Conservation (phyloP, 1,284 basidiomycete genomes). For the Cerioporus squamosus region DNA sequence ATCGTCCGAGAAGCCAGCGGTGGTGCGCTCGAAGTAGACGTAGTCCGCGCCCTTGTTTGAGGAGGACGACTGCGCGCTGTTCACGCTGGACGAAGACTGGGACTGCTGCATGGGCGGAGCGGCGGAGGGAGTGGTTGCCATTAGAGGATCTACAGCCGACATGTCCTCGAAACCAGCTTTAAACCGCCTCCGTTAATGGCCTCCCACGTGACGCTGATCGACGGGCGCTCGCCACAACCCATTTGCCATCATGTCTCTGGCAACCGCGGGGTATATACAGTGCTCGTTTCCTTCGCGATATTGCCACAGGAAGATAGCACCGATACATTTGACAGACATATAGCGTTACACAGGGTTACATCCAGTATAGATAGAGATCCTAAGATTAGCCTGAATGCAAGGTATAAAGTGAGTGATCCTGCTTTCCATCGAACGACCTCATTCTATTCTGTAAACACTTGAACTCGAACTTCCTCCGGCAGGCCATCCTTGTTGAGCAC, state of each 20-base stretch:
- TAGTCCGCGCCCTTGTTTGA: conserved; percentile 65
- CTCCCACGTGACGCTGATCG: conserved; percentile 25
- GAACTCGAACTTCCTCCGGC: conserved; percentile 1
- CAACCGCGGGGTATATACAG: neutral
- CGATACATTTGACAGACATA: neutral
- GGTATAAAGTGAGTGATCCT: too few relatives aligned
- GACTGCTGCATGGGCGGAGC: conserved; percentile 28
- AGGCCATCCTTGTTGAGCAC: conserved; percentile 4
- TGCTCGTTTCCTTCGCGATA: neutral
- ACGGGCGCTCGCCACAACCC: conserved; percentile 5
- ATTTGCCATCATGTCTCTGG: neutral
- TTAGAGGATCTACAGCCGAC: conserved; percentile 19
- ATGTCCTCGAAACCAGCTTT: conserved; percentile 20
- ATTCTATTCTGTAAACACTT: neutral
- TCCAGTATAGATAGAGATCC: neutral
- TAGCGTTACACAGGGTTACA: neutral
- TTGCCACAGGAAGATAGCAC: neutral
- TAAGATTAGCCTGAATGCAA: neutral
- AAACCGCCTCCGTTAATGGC: conserved; percentile 21
- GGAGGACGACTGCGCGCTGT: conserved; percentile 30
- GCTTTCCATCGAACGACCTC: neutral
- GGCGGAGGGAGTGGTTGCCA: conserved; percentile 32
- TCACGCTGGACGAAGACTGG: conserved; percentile 35
- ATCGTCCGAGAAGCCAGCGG: conserved; percentile 83
- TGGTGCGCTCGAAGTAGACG: conserved; percentile 95